Evolutionary conservation across 116 monocot species (phyloP).

Genomic region (Cymodocea nodosa): DNA sequence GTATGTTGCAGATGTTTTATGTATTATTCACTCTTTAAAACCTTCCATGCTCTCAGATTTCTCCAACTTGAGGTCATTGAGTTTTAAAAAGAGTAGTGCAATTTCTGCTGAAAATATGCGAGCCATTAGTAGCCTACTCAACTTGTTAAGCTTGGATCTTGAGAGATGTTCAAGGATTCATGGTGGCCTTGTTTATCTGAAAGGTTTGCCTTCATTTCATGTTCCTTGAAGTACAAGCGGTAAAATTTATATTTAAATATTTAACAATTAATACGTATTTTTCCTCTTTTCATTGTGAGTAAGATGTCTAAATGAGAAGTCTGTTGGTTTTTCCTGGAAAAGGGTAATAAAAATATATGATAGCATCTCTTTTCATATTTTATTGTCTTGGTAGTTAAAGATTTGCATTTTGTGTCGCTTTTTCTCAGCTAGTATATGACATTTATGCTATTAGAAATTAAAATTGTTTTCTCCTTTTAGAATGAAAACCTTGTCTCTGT

Average conservation of each 20-base stretch:
- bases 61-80: constrained; percentile 71
- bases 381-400: too few species aligned
- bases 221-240: neutral
- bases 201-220: constrained; percentile 36
- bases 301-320: too few species aligned
- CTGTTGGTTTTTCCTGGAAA: too few species aligned
- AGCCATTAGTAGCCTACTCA: constrained; percentile 53
- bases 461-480: too few species aligned
- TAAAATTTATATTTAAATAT: neutral
- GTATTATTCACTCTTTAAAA: neutral
- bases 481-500: too few species aligned
- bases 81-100: constrained; percentile 74
- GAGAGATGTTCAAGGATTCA: constrained; percentile 83
- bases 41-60: constrained; percentile 31
- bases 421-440: too few species aligned
- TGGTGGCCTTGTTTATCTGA: constrained; percentile 76
- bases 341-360: too few species aligned
- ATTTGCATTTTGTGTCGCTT: too few species aligned
- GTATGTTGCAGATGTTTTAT: neutral
- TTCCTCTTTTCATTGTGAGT: too few species aligned
- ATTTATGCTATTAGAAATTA: too few species aligned
- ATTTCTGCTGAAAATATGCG: constrained; percentile 80
- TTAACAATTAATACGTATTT: too few species aligned
- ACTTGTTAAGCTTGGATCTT: constrained; percentile 84
- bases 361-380: too few species aligned